A percentile compares a stretch with the other conserved stretches of the same genome.
Conservation (phyloP, 1,139 yeast species). For the Diutina neorugosa region DNA sequence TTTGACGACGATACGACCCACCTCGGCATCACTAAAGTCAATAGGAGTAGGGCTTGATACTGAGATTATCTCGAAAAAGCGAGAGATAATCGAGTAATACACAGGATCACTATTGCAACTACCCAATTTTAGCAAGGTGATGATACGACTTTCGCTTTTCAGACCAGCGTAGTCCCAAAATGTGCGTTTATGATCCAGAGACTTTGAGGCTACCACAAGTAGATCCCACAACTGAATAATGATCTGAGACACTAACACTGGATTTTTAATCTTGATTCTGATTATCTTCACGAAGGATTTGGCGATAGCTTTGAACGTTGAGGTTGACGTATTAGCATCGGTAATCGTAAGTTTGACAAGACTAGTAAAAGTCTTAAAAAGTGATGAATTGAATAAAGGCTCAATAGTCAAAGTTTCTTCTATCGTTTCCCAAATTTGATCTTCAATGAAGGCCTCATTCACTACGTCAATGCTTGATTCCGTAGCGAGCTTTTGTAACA, state of each 20-base stretch:
- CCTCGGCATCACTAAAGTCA: background rate
- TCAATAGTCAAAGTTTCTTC: slow-evolving; percentile 10
- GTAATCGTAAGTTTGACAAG: slow-evolving; percentile 16
- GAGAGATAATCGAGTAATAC: background rate
- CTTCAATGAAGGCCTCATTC: slow-evolving; percentile 15
- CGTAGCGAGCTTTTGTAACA: slow-evolving; percentile 31
- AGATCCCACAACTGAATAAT: slow-evolving; percentile 38
- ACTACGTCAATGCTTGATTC: slow-evolving; percentile 8
- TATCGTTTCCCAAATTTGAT: slow-evolving; percentile 33
- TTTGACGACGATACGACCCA: background rate
- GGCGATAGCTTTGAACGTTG: slow-evolving; percentile 23
- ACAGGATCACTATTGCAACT: slow-evolving; percentile 30
- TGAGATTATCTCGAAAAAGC: background rate
- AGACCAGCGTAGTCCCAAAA: slow-evolving; percentile 43
- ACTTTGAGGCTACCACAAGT: slow-evolving; percentile 8
- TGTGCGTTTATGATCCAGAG: slow-evolving; percentile 22
- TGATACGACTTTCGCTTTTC: slow-evolving; percentile 27
- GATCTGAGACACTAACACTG: slow-evolving; percentile 28
- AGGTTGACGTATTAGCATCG: slow-evolving; percentile 7
- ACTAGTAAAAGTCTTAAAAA: slow-evolving; percentile 33
- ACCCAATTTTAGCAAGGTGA: slow-evolving; percentile 37
- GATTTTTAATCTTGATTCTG: slow-evolving; percentile 22
- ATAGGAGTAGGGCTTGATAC: background rate
- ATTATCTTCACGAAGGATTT: slow-evolving; percentile 42
- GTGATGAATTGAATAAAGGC: slow-evolving; percentile 8